phyloP scores from a whole-genome alignment of 2,329 filamentous ascomycete species.

The Cephalotrichum gorgonifer region DNA sequence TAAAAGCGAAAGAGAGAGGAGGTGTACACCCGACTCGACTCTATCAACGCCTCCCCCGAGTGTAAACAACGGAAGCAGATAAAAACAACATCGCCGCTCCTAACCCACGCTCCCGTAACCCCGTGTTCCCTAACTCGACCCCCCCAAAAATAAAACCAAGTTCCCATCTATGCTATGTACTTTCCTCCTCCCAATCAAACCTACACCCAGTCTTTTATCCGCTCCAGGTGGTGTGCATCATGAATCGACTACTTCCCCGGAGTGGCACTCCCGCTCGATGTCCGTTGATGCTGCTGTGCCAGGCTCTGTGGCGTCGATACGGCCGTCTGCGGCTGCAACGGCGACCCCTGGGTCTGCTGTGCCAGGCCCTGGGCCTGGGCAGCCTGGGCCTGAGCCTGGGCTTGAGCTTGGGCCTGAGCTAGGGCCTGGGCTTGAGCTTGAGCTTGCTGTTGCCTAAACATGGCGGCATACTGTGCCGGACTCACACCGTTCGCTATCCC shows the following conservation, averaged over 20 bases:
- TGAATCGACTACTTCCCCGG: constrained; percentile 15
- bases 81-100: not conserved
- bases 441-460: constrained; percentile 44
- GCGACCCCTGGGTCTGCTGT: constrained; percentile 8
- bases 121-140: not conserved
- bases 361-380: constrained; percentile 8
- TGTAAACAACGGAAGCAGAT: not conserved
- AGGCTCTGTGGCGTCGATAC: constrained; percentile 1
- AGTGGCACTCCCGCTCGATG: constrained; percentile 28
- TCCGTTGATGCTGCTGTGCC: constrained; percentile 15
- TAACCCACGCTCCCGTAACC: not conserved
- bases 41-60: too few relatives aligned
- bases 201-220: too few relatives aligned
- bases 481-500: constrained; percentile 40
- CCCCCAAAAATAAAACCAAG: not conserved
- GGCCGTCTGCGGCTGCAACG: constrained; percentile 8
- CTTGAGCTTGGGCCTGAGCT: constrained; percentile 9
- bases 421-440: constrained; percentile 3
- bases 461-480: constrained; percentile 49
- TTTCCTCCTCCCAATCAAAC: not conserved
- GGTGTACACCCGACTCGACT: too few relatives aligned
- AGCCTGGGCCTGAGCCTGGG: constrained; percentile 14
- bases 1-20: too few relatives aligned
- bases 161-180: too few relatives aligned
- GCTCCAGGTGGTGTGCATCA: too few relatives aligned